Percentiles rank a stretch among this genome's conserved stretches.
phyloP scores from a whole-genome alignment of 805 yeast genomes.

The Saccharomycopsis sp. region DNA sequence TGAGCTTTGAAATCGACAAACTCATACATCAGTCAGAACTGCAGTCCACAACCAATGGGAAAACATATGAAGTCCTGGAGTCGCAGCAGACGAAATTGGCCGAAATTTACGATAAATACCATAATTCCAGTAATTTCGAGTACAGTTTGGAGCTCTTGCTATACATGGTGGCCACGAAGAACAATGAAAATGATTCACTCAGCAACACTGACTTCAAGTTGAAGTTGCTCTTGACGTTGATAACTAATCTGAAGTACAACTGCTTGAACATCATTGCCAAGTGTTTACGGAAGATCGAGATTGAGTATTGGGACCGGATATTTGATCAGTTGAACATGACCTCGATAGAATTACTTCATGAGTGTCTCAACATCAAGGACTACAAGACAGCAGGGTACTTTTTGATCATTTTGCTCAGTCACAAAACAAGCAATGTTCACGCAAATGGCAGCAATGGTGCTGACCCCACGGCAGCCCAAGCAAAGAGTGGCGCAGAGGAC shows the following conservation, averaged over 20 bases:
- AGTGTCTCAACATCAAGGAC: constrained; percentile 32
- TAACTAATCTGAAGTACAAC: constrained; percentile 23
- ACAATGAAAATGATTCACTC: constrained; percentile 21
- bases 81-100: constrained; percentile 19
- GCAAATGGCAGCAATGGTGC: constrained; percentile 1
- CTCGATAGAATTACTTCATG: constrained; percentile 35
- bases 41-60: background rate
- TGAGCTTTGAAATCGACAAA: constrained; percentile 33
- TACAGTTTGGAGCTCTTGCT: constrained; percentile 40
- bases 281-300: constrained; percentile 45
- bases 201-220: constrained; percentile 13
- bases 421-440: constrained; percentile 30
- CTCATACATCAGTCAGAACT: no score
- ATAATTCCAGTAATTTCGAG: constrained; percentile 30
- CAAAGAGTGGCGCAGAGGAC: constrained; percentile 4
- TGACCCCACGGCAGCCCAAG: constrained; percentile 15
- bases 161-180: constrained; percentile 27
- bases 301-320: constrained; percentile 37
- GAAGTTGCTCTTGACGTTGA: constrained; percentile 21
- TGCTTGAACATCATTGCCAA: constrained; percentile 33
- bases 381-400: constrained; percentile 40
- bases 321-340: constrained; percentile 32
- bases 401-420: constrained; percentile 39
- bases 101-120: constrained; percentile 27
- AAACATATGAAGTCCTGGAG: background rate